These are phyloP conservation scores for Canavalia ensiformis DNA, from an alignment of 306 rosid species.

Conservation along the genomic window DNA sequence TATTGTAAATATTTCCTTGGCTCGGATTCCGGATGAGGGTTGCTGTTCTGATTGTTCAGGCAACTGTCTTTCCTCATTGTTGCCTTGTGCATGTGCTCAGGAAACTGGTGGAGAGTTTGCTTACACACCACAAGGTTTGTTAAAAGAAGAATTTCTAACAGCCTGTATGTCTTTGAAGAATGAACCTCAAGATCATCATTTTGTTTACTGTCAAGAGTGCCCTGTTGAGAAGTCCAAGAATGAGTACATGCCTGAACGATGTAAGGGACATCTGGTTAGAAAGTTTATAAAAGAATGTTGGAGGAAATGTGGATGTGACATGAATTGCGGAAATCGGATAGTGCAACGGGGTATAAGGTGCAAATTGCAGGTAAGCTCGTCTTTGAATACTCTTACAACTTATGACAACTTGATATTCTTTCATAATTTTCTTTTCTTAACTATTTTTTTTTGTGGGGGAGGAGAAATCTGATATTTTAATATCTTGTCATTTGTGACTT, in stretches of 20 bases:
- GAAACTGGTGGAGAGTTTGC: slow-evolving; percentile 95
- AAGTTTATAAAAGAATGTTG: slow-evolving; percentile 89
- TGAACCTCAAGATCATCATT: slow-evolving; percentile 58
- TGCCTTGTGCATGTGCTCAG: slow-evolving; percentile 87
- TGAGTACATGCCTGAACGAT: slow-evolving; percentile 60
- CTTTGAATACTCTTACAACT: neutral
- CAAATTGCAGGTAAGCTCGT: slow-evolving; percentile 74
- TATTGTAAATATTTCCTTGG: slow-evolving; percentile 68
- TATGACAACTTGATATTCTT: neutral
- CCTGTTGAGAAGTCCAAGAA: slow-evolving; percentile 72
- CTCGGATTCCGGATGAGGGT: slow-evolving; percentile 79
- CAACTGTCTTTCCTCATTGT: slow-evolving; percentile 64
- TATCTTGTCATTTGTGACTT: too few species aligned
- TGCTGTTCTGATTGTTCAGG: slow-evolving; percentile 77
- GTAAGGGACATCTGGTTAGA: slow-evolving; percentile 76
- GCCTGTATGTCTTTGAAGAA: slow-evolving; percentile 55
- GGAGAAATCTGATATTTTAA: too few species aligned
- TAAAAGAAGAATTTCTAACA: slow-evolving; percentile 69
- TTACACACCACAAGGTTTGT: slow-evolving; percentile 68
- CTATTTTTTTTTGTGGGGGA: too few species aligned
- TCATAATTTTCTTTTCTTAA: neutral
- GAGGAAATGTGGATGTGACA: slow-evolving; percentile 87
- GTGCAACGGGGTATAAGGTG: slow-evolving; percentile 81
- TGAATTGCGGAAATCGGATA: slow-evolving; percentile 80
- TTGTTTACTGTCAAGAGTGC: slow-evolving; percentile 73